Base-by-base conservation (phyloP, 2,329 filamentous ascomycete genomes). In the Zymoseptoria tritici region DNA sequence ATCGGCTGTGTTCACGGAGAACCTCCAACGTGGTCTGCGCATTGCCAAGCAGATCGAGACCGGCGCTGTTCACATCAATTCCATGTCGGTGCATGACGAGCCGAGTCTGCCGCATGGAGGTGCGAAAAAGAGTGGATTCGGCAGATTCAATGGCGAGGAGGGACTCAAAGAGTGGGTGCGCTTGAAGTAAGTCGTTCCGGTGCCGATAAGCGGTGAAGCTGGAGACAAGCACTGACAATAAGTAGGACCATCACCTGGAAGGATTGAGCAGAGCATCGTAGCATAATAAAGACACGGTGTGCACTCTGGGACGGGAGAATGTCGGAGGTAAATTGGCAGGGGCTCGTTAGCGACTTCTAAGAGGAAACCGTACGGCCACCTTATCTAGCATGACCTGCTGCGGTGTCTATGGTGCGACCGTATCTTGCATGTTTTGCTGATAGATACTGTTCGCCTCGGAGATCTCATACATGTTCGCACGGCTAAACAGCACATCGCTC, bases 1-100 rank as follows among this genome's bases (percentile, higher is more conserved):
- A 1, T 81, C 84, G 3, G 81, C 88, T 0, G 82, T 94, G 1
- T 94, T 90, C 72, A 91, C 88, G 0, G 77, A 82, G 65, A 84
- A 91, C 70, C 74, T 92, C 31, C 72, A 69, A 9, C 65, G 74
- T 26, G 77, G 73, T 4, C 54, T 78, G 9, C 68, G 72, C 16
- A 66, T 79, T 26, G 77, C 76, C 4, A 73, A 69, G 63, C 70
- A 72, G 56, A 76, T 78, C 54, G 75, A 92, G 72, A 81, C 82
- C 19, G 90, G 86, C 76, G 77, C 78, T 7, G 73, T 79, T 6
- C 78, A 80, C 60, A 79, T 80, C 67, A 80, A 80, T 61, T 67
- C 70, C 3, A 79, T 78, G 77, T 77, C 72, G 16, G 73, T 79
- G 4, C 78, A 80, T 59, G 78, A 80, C 56, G 78, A 80, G 66